These are phyloP conservation scores for Linderniella brevidens DNA, from an alignment of 257 asterid genomes.

Conservation along the genomic window DNA sequence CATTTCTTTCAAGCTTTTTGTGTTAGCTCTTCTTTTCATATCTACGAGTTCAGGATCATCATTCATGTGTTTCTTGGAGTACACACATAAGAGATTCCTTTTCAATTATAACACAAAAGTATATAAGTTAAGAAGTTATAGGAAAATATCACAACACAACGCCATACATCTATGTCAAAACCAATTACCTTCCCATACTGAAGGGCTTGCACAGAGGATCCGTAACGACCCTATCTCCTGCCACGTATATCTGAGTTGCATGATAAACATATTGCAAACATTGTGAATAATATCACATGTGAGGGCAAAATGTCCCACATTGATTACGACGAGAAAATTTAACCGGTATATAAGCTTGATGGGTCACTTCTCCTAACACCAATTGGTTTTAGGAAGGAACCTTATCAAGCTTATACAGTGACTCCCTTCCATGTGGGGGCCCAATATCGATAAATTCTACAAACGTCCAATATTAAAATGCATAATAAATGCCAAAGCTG, in stretches of 20 bases:
- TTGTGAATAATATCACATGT: too few species aligned
- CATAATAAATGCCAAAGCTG: neutral
- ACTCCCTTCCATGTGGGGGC: too few species aligned
- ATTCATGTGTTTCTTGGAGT: conserved; percentile 83
- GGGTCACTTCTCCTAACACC: too few species aligned
- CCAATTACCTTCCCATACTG: conserved; percentile 88
- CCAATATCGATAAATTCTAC: neutral
- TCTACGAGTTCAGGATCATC: conserved; percentile 76
- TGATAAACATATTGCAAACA: conserved; percentile 12
- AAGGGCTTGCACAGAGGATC: conserved; percentile 98
- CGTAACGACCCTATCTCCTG: conserved; percentile 91
- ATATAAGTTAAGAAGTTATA: conserved; percentile 10
- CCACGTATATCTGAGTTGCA: conserved; percentile 65
- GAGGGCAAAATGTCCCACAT: too few species aligned
- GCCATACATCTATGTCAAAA: conserved; percentile 1
- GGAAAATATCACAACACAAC: conserved; percentile 5
- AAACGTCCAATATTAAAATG: conserved; percentile 2
- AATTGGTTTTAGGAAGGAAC: too few species aligned
- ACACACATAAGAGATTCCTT: conserved; percentile 92
- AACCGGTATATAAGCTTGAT: too few species aligned
- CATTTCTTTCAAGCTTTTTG: conserved; percentile 91
- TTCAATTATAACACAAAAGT: conserved; percentile 12
- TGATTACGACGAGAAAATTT: too few species aligned
- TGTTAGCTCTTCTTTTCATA: conserved; percentile 79
- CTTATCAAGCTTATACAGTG: too few species aligned